Evolutionary conservation across 2,329 filamentous ascomycete genomes (phyloP).

Genomic region (Curvularia sp.): DNA sequence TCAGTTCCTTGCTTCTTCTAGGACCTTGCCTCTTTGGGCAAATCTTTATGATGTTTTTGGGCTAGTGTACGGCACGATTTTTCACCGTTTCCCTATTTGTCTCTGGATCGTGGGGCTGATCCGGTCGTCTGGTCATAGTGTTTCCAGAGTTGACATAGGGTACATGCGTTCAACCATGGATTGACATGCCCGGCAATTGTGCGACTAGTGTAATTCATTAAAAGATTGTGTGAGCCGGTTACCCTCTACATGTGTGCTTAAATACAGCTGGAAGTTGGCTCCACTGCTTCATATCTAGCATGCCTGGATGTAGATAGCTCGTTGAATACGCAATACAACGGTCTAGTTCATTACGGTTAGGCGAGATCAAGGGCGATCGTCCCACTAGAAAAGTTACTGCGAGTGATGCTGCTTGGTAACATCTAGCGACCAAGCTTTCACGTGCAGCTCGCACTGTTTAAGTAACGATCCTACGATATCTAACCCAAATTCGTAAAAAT

Average conservation of each 20-base stretch:
- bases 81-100: background rate
- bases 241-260: background rate
- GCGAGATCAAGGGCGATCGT: background rate
- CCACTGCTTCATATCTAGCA: background rate
- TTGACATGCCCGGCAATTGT: background rate
- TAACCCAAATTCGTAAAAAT: background rate
- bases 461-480: background rate
- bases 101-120: background rate
- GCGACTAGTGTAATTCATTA: background rate
- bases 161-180: background rate
- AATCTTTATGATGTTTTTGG: background rate
- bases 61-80: background rate
- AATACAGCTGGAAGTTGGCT: background rate
- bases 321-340: too few species aligned
- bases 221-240: background rate
- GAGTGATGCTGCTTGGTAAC: background rate
- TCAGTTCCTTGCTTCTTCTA: background rate
- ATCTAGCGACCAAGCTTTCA: background rate
- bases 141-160: background rate
- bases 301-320: too few species aligned
- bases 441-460: background rate
- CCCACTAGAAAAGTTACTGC: background rate
- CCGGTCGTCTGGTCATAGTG: background rate
- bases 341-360: background rate
- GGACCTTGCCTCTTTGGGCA: background rate